A percentile compares a stretch with the other conserved stretches of the same genome.
Evolutionary conservation across 768 basidiomycete species (phyloP).

Genomic region (Phaeotremella fagi): DNA sequence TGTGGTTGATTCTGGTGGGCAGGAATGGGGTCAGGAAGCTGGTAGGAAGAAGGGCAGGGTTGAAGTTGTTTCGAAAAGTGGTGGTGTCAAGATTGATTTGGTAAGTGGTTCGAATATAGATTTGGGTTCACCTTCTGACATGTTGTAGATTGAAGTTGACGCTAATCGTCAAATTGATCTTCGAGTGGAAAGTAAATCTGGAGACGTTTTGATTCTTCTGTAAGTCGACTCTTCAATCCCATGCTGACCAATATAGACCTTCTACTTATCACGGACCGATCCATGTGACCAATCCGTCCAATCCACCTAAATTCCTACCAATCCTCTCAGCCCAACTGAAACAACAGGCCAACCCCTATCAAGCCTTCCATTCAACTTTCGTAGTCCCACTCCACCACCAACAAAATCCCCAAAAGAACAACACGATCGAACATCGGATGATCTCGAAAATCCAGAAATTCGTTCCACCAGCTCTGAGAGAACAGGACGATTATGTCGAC

Average conservation of each 20-base stretch:
- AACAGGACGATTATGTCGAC: constrained; percentile 24
- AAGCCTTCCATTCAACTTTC: constrained; percentile 27
- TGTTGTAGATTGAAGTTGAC: constrained; percentile 28
- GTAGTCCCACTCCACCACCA: constrained; percentile 18
- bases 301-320: constrained; percentile 19
- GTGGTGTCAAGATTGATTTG: constrained; percentile 37
- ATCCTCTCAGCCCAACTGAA: constrained; percentile 21
- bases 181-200: constrained; percentile 33
- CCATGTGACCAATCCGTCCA: constrained; percentile 24
- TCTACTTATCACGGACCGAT: constrained; percentile 29
- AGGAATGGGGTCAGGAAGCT: constrained; percentile 30
- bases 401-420: constrained; percentile 2
- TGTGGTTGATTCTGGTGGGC: constrained; percentile 28
- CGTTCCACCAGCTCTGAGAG: constrained; percentile 20
- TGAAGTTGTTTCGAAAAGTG: constrained; percentile 25
- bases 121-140: neutral
- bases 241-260: constrained; percentile 15
- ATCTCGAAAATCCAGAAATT: constrained; percentile 11
- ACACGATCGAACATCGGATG: constrained; percentile 11
- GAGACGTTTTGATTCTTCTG: constrained; percentile 37
- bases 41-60: constrained; percentile 37
- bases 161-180: constrained; percentile 35
- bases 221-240: constrained; percentile 7
- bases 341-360: constrained; percentile 31
- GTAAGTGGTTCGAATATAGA: constrained; percentile 17